A percentile compares a stretch with the other conserved stretches of the same genome.
These are phyloP conservation scores for Cystobasidium onofrii DNA, from an alignment of 768 basidiomycete species.

Conservation along the genomic window DNA sequence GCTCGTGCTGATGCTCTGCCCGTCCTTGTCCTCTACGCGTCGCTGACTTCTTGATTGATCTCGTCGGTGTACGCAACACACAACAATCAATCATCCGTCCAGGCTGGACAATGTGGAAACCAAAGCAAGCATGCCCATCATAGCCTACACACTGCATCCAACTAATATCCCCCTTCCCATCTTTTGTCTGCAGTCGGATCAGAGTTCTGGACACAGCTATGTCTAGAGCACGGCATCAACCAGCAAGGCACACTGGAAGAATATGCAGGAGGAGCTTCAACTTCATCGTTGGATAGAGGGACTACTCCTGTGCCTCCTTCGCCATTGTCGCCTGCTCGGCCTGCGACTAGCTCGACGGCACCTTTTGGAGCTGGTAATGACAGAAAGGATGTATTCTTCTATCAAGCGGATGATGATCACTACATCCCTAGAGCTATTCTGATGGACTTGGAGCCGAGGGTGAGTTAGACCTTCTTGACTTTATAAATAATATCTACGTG, in stretches of 20 bases:
- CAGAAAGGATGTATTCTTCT: constrained; percentile 98
- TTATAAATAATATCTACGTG: not conserved
- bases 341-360: not conserved
- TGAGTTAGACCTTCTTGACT: too few species aligned
- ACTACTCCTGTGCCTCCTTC: constrained; percentile 15
- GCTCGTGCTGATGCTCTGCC: not conserved
- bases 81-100: too few species aligned
- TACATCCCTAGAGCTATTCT: constrained; percentile 96
- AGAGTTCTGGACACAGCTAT: constrained; percentile 96
- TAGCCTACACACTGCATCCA: not conserved
- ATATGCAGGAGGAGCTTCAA: constrained; percentile 56
- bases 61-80: too few species aligned
- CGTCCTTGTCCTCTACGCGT: too few species aligned
- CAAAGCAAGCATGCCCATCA: constrained; percentile 56
- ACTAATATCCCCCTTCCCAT: too few species aligned
- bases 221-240: constrained; percentile 95
- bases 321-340: not conserved
- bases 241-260: constrained; percentile 92
- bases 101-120: constrained; percentile 82
- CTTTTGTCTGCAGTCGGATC: constrained; percentile 66
- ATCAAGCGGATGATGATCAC: constrained; percentile 99
- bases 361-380: constrained; percentile 79
- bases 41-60: too few species aligned
- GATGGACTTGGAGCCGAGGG: constrained; percentile 90
- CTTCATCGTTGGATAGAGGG: constrained; percentile 16